Evolutionary conservation across 2,329 filamentous ascomycete genomes (phyloP).

Genomic region (Alternaria incomplexa): DNA sequence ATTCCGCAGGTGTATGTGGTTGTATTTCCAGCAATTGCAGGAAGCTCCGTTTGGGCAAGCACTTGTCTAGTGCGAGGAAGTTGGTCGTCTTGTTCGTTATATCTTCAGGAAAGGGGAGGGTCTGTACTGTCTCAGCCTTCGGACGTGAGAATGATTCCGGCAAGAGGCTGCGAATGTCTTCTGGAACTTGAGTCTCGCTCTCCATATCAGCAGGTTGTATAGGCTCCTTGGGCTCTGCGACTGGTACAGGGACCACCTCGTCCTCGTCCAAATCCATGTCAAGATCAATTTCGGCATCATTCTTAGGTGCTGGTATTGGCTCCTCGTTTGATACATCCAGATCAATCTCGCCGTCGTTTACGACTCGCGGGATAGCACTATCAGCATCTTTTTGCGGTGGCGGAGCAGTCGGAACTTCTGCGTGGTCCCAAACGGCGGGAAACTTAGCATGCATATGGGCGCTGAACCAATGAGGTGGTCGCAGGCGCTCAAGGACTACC

Average conservation of each 20-base stretch:
- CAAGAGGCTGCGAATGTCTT: conserved; percentile 73
- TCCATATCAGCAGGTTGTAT: not conserved
- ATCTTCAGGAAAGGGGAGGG: conserved; percentile 66
- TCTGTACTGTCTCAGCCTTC: conserved; percentile 19
- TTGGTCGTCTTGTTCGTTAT: conserved; percentile 81
- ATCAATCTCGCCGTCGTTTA: conserved; percentile 66
- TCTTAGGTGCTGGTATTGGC: conserved; percentile 29
- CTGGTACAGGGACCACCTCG: conserved; percentile 4
- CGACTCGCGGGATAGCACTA: conserved; percentile 13
- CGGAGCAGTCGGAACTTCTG: conserved; percentile 57
- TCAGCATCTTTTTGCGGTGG: conserved; percentile 20
- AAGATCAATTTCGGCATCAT: conserved; percentile 48
- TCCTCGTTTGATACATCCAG: conserved; percentile 62
- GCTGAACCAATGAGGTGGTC: conserved; percentile 85
- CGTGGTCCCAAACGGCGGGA: conserved; percentile 65
- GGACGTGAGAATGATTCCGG: conserved; percentile 72
- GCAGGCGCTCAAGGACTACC: conserved; percentile 78
- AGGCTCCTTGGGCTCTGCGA: conserved; percentile 14
- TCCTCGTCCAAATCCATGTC: conserved; percentile 53
- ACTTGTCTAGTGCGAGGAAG: conserved; percentile 93
- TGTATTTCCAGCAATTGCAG: conserved; percentile 73
- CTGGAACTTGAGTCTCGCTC: conserved; percentile 55
- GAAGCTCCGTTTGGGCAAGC: conserved; percentile 78
- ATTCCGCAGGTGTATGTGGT: conserved; percentile 25
- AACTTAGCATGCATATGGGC: conserved; percentile 94